Base-by-base conservation (phyloP, 257 asterid species). In the Nicotiana otophora region DNA sequence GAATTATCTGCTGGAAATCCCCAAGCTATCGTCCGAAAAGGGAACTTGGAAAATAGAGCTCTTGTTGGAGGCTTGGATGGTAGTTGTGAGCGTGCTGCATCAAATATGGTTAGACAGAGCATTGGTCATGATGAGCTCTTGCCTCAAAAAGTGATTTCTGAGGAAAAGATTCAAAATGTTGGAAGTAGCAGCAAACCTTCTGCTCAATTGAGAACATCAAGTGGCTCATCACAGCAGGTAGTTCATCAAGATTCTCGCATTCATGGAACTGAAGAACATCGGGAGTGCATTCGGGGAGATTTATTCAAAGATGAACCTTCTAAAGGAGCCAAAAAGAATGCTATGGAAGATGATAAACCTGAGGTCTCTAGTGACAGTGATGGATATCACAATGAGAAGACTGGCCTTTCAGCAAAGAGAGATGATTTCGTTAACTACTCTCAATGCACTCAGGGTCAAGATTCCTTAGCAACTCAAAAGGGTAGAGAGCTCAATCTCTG, bases 381-480 rank as follows among this genome's bases (percentile, higher is more conserved):
- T 64, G 88, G 83, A 36, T 87, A 77, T 85, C 84, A 80, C 54
- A 88, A 89, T 31, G 94, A 88, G 86, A 88, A 81, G 78, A 58
- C 34, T 72, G 81, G 66, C 77, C 87, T 88, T 85, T 86, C 83
- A 17, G 81, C 69, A 67, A 87, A 84, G 88, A 92, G 83, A 87
- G 84, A 83, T 68, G 64, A 83, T 76, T 87, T 92, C 80, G 81
- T 89, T 77, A 88, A 88, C 87, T 89, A 87, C 87, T 88, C 91
- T 55, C 94, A 90, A 34, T 83, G 88, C 84, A 82, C 89, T 63
- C 64, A 77, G 31, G 87, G 89, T 77, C 91, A 86, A 89, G 93
- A 88, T 64, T 87, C 95, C 46, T 84, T 86, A 81, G 87, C 85
- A 34, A 88, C 88, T 80, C 84, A 78, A 77, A 87, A 86, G 69